Percentiles rank a stretch among this genome's conserved stretches.
Evolutionary conservation across 2,329 filamentous ascomycete genomes (phyloP).

Genomic region (Chaetothyriales sp.): DNA sequence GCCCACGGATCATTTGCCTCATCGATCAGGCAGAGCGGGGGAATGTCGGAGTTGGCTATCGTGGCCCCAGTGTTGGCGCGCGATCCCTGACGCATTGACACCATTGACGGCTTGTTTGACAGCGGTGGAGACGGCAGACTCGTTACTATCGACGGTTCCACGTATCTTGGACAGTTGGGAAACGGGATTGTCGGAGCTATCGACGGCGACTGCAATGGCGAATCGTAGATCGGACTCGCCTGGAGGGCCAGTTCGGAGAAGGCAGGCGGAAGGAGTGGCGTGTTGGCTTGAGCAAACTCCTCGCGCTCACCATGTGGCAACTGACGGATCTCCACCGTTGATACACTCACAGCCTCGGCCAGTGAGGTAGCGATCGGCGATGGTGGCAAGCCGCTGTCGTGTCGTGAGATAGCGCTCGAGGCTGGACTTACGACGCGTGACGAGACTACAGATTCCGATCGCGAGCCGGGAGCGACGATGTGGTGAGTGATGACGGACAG

Average conservation of each 20-base stretch:
- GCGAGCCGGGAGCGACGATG: conserved; percentile 34
- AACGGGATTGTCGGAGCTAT: conserved; percentile 45
- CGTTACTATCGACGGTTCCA: conserved; percentile 33
- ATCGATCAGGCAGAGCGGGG: conserved; percentile 47
- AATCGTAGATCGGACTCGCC: conserved; percentile 46
- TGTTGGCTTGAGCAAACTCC: conserved; percentile 54
- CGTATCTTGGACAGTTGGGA: conserved; percentile 30
- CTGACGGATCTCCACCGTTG: conserved; percentile 34
- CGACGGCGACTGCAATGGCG: conserved; percentile 73
- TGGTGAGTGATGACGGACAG: conserved; percentile 54
- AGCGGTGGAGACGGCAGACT: conserved; percentile 52
- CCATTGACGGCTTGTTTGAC: conserved; percentile 60
- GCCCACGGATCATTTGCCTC: conserved; percentile 65
- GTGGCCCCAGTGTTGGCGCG: conserved; percentile 34
- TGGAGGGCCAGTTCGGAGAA: conserved; percentile 41
- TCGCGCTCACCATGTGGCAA: conserved; percentile 36
- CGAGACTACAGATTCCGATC: conserved; percentile 27
- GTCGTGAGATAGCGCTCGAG: conserved; percentile 23
- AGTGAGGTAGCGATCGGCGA: conserved; percentile 51
- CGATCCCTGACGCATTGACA: conserved; percentile 48
- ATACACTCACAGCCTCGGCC: conserved; percentile 29
- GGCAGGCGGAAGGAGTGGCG: conserved; percentile 70
- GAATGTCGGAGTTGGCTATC: conserved; percentile 41
- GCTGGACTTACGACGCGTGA: conserved; percentile 25
- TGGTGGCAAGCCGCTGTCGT: conserved; percentile 41